Evolutionary conservation across 2,329 filamentous ascomycete species (phyloP), one percentile per base, ranked within the genome.

Genomic region (Aspergillus sp.): DNA sequence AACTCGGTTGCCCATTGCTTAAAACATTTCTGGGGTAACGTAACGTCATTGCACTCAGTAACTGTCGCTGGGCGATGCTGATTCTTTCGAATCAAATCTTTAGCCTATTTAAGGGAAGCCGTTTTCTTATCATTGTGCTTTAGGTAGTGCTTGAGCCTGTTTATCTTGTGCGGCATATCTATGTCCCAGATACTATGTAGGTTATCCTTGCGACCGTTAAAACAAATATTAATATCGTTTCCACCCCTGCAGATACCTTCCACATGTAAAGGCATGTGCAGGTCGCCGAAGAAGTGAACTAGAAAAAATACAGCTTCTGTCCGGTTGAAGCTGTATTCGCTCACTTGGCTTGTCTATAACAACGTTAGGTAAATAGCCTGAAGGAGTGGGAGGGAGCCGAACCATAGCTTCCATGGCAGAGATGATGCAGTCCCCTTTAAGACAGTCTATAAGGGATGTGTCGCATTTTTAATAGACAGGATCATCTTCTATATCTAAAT

Each of bases 111-210:
- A 17, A 47, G 21, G 29, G 53, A 31, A 32, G 53, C 41, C 49
- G 43, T 20, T 54, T 56, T 52, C 45, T 55, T 52, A 5, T 53
- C 41, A 20, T 55, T 52, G 41, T 54, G 47, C 42, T 56, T 49
- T 40, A 43, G 38, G 23, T 31, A 46, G 41, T 53, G 32, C 14
- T 55, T 52, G n/a, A 57, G 23, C 31, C 55, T 49, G 34, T 57
- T 51, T 5, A 59, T 49, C 31, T 59, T 57, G 40, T 57, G 52
- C 9, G 55, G 57, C 6, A 59, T 59, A 25, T 57, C 52, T 3
- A 49, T 59, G 36, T 59, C 57, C 57, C 57, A 59, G 19, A 57
- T 47, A 40, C 49, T 32, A n/a, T 59, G 57, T 20, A 59, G 48
- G 20, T 59, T 57, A 20, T 53, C 42, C 11, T 50, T 47, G 31